Percentiles rank a stretch among this genome's conserved stretches.
Conservation (phyloP, 2,329 filamentous ascomycete genomes). For the Trichoderma asperellum region DNA sequence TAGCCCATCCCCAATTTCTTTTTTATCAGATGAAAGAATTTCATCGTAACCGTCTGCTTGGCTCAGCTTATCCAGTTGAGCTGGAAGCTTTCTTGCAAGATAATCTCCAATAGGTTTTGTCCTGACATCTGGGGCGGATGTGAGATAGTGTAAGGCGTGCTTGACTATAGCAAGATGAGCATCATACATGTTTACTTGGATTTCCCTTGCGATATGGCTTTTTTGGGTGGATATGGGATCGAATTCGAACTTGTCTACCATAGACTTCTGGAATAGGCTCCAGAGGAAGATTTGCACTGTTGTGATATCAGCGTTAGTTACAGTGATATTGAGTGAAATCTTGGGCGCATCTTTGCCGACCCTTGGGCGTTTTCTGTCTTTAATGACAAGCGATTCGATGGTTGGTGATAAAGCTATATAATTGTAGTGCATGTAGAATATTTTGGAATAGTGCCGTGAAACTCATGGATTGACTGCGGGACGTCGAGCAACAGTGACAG, state of each 20-base stretch:
- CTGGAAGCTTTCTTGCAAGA: background rate
- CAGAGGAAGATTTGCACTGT: background rate
- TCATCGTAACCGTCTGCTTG: background rate
- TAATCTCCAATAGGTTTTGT: background rate
- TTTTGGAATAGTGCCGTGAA: background rate
- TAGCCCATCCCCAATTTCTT: background rate
- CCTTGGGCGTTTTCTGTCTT: background rate
- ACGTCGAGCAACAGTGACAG: background rate
- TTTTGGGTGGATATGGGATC: background rate
- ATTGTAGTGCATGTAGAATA: background rate
- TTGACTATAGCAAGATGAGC: conserved; percentile 12
- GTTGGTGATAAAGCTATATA: background rate
- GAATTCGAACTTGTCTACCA: background rate
- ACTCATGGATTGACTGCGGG: background rate
- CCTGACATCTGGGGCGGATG: background rate
- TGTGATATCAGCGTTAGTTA: background rate
- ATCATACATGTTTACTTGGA: conserved; percentile 5
- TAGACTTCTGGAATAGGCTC: background rate
- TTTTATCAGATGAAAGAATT: background rate
- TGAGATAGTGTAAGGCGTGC: background rate
- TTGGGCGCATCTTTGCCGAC: background rate
- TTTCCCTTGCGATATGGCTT: background rate
- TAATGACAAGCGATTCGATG: background rate
- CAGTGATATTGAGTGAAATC: background rate
- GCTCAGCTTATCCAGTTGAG: background rate